These are phyloP conservation scores for Metschnikowia lunata DNA, from an alignment of 805 yeast species.

Conservation along the genomic window DNA sequence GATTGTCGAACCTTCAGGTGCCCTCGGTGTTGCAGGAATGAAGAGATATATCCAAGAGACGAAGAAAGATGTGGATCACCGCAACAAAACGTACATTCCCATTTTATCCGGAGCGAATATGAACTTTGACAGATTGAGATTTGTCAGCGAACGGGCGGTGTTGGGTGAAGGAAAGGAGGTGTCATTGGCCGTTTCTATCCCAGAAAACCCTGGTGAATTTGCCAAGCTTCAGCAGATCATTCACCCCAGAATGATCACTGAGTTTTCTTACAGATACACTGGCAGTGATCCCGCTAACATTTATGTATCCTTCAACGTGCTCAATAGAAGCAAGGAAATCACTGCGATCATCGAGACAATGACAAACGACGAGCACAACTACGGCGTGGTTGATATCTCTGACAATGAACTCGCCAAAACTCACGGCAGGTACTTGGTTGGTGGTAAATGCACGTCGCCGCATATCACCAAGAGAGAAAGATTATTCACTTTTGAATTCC, in stretches of 20 bases:
- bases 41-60: constrained; percentile 69
- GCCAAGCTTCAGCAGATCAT: constrained; percentile 68
- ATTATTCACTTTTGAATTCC: constrained; percentile 84
- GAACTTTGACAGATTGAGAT: constrained; percentile 94
- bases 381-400: constrained; percentile 73
- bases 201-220: constrained; percentile 92
- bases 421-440: constrained; percentile 94
- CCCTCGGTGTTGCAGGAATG: constrained; percentile 91
- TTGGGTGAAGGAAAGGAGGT: constrained; percentile 98
- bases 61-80: constrained; percentile 63
- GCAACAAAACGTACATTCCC: constrained; percentile 70
- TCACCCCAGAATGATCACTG: constrained; percentile 88
- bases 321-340: constrained; percentile 70
- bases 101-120: constrained; percentile 94
- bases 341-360: constrained; percentile 56
- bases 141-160: constrained; percentile 95
- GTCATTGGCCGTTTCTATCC: constrained; percentile 83
- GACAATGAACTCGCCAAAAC: constrained; percentile 93
- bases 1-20: constrained; percentile 96
- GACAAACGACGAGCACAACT: constrained; percentile 57
- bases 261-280: constrained; percentile 82
- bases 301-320: constrained; percentile 83
- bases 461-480: constrained; percentile 62
- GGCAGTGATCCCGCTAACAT: constrained; percentile 60
- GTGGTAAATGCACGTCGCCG: constrained; percentile 65